These are phyloP conservation scores for Beauveria rudraprayagi DNA, from an alignment of 2,329 filamentous ascomycete species.

Conservation along the genomic window DNA sequence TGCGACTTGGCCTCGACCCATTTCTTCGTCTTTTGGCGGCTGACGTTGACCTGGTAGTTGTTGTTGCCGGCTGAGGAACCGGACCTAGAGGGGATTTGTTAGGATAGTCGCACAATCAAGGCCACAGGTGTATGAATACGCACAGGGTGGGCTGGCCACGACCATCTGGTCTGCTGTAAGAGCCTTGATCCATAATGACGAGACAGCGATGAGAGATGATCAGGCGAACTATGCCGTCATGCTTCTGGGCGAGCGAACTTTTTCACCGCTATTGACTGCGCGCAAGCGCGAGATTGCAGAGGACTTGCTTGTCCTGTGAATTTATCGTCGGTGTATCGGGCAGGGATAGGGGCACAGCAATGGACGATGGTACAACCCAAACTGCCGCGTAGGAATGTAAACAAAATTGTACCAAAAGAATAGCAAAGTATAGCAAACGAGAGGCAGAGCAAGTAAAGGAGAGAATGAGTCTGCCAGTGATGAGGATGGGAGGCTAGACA, in stretches of 20 bases:
- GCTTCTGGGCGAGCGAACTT: not conserved
- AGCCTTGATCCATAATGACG: slow-evolving; percentile 10
- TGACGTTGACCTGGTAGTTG: slow-evolving; percentile 74
- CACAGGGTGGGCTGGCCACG: slow-evolving; percentile 10
- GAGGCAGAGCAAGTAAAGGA: not conserved
- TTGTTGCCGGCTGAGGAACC: slow-evolving; percentile 14
- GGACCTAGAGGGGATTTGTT: not conserved
- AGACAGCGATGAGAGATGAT: not conserved
- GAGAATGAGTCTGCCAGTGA: not conserved
- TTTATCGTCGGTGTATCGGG: not conserved
- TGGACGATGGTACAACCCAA: not conserved
- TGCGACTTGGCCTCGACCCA: slow-evolving; percentile 86
- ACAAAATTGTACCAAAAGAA: not conserved
- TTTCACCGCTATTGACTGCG: not conserved
- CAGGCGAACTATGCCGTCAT: not conserved
- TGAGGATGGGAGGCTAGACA: not conserved
- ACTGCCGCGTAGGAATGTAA: not conserved
- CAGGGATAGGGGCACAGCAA: not conserved
- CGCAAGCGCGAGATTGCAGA: not conserved
- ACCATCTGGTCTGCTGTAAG: slow-evolving; percentile 11
- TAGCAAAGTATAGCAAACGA: not conserved
- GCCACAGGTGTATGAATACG: not conserved
- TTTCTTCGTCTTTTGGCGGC: slow-evolving; percentile 83
- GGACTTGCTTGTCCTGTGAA: not conserved
- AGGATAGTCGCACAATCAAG: not conserved